A percentile compares a stretch with the other conserved stretches of the same genome.
These are phyloP conservation scores for Favolaschia claudopus DNA, from an alignment of 768 basidiomycete species.

Conservation along the genomic window DNA sequence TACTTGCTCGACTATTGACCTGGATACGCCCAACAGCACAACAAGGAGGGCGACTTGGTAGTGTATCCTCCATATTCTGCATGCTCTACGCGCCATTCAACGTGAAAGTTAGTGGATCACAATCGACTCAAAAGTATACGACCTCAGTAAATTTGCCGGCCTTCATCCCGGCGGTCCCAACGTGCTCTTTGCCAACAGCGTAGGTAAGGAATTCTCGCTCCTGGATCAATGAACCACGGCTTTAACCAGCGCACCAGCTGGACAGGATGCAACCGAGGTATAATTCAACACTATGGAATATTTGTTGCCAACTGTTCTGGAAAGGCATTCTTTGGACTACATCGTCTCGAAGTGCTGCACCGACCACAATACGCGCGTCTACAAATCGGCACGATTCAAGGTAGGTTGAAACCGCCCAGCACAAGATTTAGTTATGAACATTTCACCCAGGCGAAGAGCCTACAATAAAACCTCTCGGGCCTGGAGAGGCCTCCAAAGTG, in stretches of 20 bases:
- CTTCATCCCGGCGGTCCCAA: conserved; percentile 87
- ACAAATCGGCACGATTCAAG: conserved; percentile 68
- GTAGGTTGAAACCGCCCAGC: no score
- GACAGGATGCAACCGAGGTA: conserved; percentile 76
- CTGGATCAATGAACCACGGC: background rate
- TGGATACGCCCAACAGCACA: conserved; percentile 77
- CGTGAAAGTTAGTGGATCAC: conserved; percentile 70
- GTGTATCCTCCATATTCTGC: conserved; percentile 31
- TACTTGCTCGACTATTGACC: background rate
- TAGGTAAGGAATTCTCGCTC: conserved; percentile 56
- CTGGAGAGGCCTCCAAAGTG: conserved; percentile 74
- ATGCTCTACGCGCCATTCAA: background rate
- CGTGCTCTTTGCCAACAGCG: conserved; percentile 69
- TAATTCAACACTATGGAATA: background rate
- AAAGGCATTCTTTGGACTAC: conserved; percentile 77
- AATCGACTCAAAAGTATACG: conserved; percentile 83
- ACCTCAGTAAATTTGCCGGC: conserved; percentile 80
- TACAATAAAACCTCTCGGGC: conserved; percentile 56
- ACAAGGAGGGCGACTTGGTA: conserved; percentile 84
- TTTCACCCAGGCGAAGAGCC: conserved; percentile 67
- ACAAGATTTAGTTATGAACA: no score
- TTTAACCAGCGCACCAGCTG: conserved; percentile 49
- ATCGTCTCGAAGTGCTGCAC: conserved; percentile 81
- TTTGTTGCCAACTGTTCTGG: background rate
- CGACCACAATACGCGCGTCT: conserved; percentile 77